Base-by-base conservation (phyloP, 2,329 filamentous ascomycete genomes). In the Cytospora schulzeri region DNA sequence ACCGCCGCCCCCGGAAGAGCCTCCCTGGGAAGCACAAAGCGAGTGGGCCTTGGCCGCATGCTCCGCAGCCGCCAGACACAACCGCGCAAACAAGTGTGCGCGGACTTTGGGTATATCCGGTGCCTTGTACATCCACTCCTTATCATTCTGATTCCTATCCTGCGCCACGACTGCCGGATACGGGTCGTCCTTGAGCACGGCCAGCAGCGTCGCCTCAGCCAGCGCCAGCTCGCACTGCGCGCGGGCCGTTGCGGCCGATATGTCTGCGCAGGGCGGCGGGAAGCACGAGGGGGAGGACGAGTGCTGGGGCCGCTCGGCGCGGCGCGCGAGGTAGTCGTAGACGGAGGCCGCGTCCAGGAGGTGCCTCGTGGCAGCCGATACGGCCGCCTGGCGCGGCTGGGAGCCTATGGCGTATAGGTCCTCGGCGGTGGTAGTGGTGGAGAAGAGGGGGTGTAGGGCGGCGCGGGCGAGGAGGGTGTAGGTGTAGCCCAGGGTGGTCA, bases 61-160 rank as follows among this genome's bases (percentile, higher is more conserved):
- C 70, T 97, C 93, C 0, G 91, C 89, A 0, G 93, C 92, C 0
- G 93, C 92, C 14, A 98, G 83, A 74, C 93, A 98, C 9, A 98
- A 81, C 1, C 94, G 84, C 1, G 93, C 93, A 73, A 96, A 96
- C 1, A 99, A 82, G 72, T 96, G 89, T 11, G 92, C 92, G 55
- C 94, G 88, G 22, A 97, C 93, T 73, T 94, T 93, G 33, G 93
- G 91, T 57, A 97, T 91, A 58, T 92, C 88, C 0, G 94, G 92
- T 0, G 92, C 86, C 71, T 91, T 92, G 76, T 95, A 96, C 93
- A 98, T 98, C 94, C 94, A 99, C 69, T 98, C 94, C 67, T 86
- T 92, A 75, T 93, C 92, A 69, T 89, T 88, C 60, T 89, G 86
- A 73, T 96, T 96, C 56, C 93, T 85, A 63, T 89, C 87, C 71